These are phyloP conservation scores for Zygoascus tannicola DNA, from an alignment of 805 yeast species.

Conservation along the genomic window DNA sequence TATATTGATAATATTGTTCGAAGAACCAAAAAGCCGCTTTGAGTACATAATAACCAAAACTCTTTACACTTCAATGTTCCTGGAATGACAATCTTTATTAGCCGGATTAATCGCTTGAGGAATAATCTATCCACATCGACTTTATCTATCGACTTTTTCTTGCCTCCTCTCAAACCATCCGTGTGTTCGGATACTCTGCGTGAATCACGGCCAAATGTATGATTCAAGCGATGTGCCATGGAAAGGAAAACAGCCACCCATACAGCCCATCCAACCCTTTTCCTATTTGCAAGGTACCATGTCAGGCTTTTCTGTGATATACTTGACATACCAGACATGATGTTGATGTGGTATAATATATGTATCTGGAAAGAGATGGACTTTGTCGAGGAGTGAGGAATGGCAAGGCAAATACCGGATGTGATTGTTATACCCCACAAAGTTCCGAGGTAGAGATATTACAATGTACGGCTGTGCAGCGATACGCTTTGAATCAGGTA, in stretches of 20 bases:
- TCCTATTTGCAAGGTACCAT: not conserved
- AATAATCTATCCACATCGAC: slow-evolving; percentile 28
- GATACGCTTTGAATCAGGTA: too few species aligned
- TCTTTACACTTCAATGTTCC: slow-evolving; percentile 24
- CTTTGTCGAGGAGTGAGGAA: too few species aligned
- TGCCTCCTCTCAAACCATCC: slow-evolving; percentile 1
- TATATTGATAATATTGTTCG: slow-evolving; percentile 69
- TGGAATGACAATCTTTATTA: slow-evolving; percentile 29
- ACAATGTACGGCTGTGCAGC: too few species aligned
- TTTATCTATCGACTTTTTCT: slow-evolving; percentile 5
- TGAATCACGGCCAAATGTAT: not conserved
- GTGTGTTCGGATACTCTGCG: slow-evolving; percentile 1
- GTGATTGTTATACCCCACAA: not conserved
- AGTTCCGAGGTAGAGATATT: not conserved
- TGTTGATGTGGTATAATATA: too few species aligned
- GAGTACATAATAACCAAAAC: slow-evolving; percentile 36
- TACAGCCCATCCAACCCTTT: not conserved
- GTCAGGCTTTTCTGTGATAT: not conserved
- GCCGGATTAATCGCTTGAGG: slow-evolving; percentile 20
- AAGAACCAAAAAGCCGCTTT: slow-evolving; percentile 49
- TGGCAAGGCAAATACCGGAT: too few species aligned
- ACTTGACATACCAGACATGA: not conserved
- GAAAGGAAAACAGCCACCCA: not conserved
- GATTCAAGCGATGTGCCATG: not conserved
- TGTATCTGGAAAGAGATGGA: too few species aligned